These are phyloP conservation scores for Canna indica DNA, from an alignment of 176 grass and related monocot species.

Conservation along the genomic window DNA sequence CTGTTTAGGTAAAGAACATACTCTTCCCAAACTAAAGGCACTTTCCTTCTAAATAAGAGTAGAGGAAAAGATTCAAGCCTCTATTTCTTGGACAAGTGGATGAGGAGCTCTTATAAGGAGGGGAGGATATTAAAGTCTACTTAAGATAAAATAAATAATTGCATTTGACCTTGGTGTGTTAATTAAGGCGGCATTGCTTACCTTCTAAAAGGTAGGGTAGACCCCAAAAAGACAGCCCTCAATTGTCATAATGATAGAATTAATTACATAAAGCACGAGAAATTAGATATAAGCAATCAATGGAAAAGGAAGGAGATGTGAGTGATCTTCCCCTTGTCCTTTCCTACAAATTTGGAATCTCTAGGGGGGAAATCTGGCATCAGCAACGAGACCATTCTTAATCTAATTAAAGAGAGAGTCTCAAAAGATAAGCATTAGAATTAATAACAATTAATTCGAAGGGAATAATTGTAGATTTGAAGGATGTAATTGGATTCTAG, in stretches of 20 bases:
- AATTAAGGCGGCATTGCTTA: not conserved
- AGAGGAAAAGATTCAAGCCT: too few relatives aligned
- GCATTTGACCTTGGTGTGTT: not conserved
- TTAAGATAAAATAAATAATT: not conserved
- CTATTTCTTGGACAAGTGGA: slow-evolving; percentile 2
- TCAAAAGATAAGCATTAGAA: not conserved
- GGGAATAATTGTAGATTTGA: not conserved
- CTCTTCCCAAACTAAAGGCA: too few relatives aligned
- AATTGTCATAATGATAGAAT: not conserved
- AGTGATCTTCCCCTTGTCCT: slow-evolving; percentile 1
- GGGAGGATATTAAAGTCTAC: not conserved
- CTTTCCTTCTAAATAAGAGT: too few relatives aligned
- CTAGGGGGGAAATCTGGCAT: not conserved
- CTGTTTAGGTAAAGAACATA: too few relatives aligned
- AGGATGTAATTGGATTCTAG: not conserved
- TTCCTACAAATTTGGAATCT: slow-evolving; percentile 3
- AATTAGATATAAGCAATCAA: not conserved
- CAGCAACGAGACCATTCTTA: not conserved
- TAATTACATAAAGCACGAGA: slow-evolving; percentile 4
- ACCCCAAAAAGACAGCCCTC: not conserved
- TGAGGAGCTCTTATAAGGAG: not conserved
- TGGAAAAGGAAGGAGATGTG: not conserved
- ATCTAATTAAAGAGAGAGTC: not conserved
- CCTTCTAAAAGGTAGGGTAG: not conserved
- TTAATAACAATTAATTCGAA: not conserved